A percentile compares a stretch with the other conserved stretches of the same genome.
These are phyloP conservation scores for Aureobasidium sp. DNA, from an alignment of 2,329 filamentous ascomycete genomes.

Conservation along the genomic window DNA sequence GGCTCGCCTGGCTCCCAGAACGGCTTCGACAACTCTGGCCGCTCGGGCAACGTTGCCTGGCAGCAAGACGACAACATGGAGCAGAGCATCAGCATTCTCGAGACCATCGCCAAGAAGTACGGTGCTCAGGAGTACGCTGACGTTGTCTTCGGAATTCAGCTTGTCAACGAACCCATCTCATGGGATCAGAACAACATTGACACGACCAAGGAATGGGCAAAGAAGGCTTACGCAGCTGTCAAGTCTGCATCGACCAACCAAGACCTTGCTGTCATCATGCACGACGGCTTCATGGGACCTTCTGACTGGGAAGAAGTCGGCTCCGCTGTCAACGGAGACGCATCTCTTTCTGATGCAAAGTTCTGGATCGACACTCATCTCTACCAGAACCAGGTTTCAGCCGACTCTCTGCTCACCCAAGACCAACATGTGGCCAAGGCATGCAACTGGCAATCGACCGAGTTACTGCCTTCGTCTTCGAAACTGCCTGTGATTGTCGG, in stretches of 20 bases:
- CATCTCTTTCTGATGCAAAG: slow-evolving; percentile 24
- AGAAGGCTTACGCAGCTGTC: slow-evolving; percentile 31
- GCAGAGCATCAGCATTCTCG: slow-evolving; percentile 32
- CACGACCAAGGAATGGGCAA: slow-evolving; percentile 31
- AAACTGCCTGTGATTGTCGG: slow-evolving; percentile 36
- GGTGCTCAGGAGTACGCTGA: slow-evolving; percentile 32
- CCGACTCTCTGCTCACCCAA: slow-evolving; percentile 33
- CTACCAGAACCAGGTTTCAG: slow-evolving; percentile 37
- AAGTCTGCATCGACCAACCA: slow-evolving; percentile 27
- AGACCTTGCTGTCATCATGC: slow-evolving; percentile 33
- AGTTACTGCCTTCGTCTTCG: slow-evolving; percentile 28
- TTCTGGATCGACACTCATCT: slow-evolving; percentile 40
- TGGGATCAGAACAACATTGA: slow-evolving; percentile 31
- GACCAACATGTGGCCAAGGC: slow-evolving; percentile 36
- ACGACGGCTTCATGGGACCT: slow-evolving; percentile 33
- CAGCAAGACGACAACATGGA: slow-evolving; percentile 24
- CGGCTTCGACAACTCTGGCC: slow-evolving; percentile 20
- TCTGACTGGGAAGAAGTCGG: slow-evolving; percentile 27
- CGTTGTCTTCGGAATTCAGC: slow-evolving; percentile 37
- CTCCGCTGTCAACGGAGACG: slow-evolving; percentile 23
- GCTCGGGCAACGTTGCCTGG: slow-evolving; percentile 17
- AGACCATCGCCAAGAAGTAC: slow-evolving; percentile 36
- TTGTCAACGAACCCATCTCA: slow-evolving; percentile 40
- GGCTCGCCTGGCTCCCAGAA: slow-evolving; percentile 71
- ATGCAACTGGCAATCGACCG: slow-evolving; percentile 30